These are phyloP conservation scores for Penicillium psychrosexuale DNA, from an alignment of 2,329 filamentous ascomycete genomes.

Conservation along the genomic window DNA sequence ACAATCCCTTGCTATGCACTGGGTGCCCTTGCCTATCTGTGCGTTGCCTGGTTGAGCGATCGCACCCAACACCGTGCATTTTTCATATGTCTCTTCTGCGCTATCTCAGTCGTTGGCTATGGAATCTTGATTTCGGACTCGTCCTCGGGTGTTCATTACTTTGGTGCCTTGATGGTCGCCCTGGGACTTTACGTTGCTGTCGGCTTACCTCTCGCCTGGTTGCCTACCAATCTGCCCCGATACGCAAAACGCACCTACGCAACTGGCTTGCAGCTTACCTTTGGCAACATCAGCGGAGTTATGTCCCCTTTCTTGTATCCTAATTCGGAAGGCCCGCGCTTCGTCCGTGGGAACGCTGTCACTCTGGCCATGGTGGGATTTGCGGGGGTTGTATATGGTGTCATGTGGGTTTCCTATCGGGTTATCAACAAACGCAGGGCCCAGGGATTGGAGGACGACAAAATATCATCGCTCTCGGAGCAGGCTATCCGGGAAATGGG, in stretches of 20 bases:
- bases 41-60: constrained; percentile 65
- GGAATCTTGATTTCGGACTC: constrained; percentile 62
- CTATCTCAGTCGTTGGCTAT: constrained; percentile 66
- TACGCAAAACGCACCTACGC: constrained; percentile 74
- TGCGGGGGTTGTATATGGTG: constrained; percentile 51
- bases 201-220: constrained; percentile 56
- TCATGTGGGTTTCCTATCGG: constrained; percentile 55
- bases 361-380: constrained; percentile 58
- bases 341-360: constrained; percentile 60
- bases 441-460: constrained; percentile 38
- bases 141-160: constrained; percentile 64
- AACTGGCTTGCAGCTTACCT: constrained; percentile 66
- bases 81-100: constrained; percentile 61
- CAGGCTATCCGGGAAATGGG: constrained; percentile 45
- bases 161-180: constrained; percentile 73
- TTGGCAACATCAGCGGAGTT: constrained; percentile 68
- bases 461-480: constrained; percentile 39
- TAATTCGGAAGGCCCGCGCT: constrained; percentile 53
- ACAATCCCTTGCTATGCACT: constrained; percentile 76
- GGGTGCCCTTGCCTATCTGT: constrained; percentile 67
- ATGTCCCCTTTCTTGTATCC: constrained; percentile 63
- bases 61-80: constrained; percentile 62
- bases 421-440: constrained; percentile 47
- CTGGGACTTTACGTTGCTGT: constrained; percentile 65
- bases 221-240: constrained; percentile 65